Evolutionary conservation across 192 early-diverging fungal genomes (phyloP), one percentile per base, ranked within the genome.

Genomic region (Lobosporangium transversale): DNA sequence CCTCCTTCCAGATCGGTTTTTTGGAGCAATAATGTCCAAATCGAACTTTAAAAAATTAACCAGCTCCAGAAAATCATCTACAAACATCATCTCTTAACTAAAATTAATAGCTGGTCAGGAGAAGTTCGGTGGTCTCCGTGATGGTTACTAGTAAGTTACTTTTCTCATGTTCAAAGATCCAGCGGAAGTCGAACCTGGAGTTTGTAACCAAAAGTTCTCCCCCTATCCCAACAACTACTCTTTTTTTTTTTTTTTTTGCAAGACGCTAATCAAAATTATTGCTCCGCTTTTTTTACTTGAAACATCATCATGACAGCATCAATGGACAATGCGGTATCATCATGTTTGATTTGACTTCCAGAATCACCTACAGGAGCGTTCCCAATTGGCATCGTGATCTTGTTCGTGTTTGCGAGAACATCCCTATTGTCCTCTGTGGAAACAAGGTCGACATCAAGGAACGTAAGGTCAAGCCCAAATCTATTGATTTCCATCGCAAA

Each of bases 391-490:
- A 99, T 84, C 91, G 98, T 83, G 98, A 99, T 85, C 87, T 99
- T 36, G 94, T 96, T 68, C 94, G 98, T 67, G 98, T 99, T 53
- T 99, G 98, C 87, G 98, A 99, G 84, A 98, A 97, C 89, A 95
- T 99, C 81, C 98, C 98, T 27, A 99, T 99, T 81, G 98, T 99
- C 68, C 93, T 99, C 54, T 96, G 94, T 89, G 98, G 98, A 80
- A 99, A 99, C 92, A 99, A 99, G 88, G 97, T 99, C 58, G 98
- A 99, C 84, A 94, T 99, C 86, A 99, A 99, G 92, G 98, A 99
- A 84, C 94, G 98, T 81, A 99, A 98, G 87, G 98, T 99, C 70
- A 99, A 98, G 93, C 96, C 97, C 52, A 99, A 99, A 90, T 91
- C 92, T 70, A 99, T 99, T 88, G 98, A 97, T 56, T 99, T 99